These are phyloP conservation scores for Nakazawaea ambrosiae DNA, from an alignment of 805 yeast genomes.

Conservation along the genomic window DNA sequence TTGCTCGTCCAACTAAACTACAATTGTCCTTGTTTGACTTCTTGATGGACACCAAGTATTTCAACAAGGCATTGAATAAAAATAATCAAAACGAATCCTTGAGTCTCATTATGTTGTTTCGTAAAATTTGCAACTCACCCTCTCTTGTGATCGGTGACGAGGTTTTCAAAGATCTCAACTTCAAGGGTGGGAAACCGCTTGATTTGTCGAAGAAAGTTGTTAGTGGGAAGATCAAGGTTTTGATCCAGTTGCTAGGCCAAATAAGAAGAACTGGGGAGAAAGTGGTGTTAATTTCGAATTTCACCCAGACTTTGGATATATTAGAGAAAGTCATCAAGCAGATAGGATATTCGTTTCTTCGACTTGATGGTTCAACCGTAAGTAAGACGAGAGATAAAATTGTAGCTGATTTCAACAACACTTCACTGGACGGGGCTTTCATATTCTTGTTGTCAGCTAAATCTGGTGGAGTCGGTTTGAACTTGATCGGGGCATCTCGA, in stretches of 20 bases:
- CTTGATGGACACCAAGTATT: constrained; percentile 33
- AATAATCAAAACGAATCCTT: constrained; percentile 39
- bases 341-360: constrained; percentile 39
- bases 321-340: constrained; percentile 50
- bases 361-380: constrained; percentile 85
- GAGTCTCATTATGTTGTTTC: constrained; percentile 62
- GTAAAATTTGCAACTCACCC: constrained; percentile 83
- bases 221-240: constrained; percentile 61
- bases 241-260: constrained; percentile 49
- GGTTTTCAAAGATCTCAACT: constrained; percentile 26
- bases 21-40: constrained; percentile 53
- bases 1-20: constrained; percentile 63
- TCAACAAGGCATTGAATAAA: constrained; percentile 24
- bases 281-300: constrained; percentile 80
- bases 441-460: constrained; percentile 80
- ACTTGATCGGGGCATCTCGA: constrained; percentile 84
- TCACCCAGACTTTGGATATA: constrained; percentile 79
- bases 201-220: constrained; percentile 24
- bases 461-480: constrained; percentile 92
- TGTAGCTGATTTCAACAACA: constrained; percentile 62
- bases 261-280: constrained; percentile 51
- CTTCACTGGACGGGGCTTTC: constrained; percentile 32
- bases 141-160: constrained; percentile 47
- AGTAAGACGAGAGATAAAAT: constrained; percentile 54
- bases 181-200: constrained; percentile 15